These are phyloP conservation scores for Tricholoma saponaceum DNA, from an alignment of 768 basidiomycete genomes.

Conservation along the genomic window DNA sequence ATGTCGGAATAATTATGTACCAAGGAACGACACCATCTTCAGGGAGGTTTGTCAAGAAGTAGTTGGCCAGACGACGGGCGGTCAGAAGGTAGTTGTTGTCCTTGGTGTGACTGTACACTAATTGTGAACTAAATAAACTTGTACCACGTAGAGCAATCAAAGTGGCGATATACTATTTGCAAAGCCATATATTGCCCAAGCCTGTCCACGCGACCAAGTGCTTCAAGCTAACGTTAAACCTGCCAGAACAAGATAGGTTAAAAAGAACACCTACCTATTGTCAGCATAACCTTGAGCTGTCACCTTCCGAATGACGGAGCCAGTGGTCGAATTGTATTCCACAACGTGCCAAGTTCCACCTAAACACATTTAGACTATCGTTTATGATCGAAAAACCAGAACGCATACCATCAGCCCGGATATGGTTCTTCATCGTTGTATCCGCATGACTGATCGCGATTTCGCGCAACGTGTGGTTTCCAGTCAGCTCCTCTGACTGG, in stretches of 20 bases:
- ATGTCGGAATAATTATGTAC: constrained; percentile 26
- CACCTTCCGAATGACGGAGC: constrained; percentile 48
- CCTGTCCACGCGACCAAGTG: constrained; percentile 74
- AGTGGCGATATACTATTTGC: constrained; percentile 50
- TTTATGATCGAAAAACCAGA: not conserved
- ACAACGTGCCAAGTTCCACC: constrained; percentile 59
- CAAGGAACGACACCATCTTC: constrained; percentile 64
- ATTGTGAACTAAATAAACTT: not conserved
- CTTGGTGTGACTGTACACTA: constrained; percentile 59
- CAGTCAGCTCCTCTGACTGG: constrained; percentile 51
- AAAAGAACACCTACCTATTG: constrained; percentile 23
- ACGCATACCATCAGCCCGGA: constrained; percentile 54
- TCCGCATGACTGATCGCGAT: constrained; percentile 65
- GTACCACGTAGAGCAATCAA: not conserved
- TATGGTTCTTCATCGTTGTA: constrained; percentile 63
- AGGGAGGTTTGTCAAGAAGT: constrained; percentile 59
- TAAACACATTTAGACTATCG: constrained; percentile 8
- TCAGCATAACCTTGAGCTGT: constrained; percentile 65
- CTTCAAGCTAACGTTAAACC: constrained; percentile 26
- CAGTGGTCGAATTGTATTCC: constrained; percentile 64
- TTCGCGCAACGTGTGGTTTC: constrained; percentile 51
- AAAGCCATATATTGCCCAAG: constrained; percentile 70
- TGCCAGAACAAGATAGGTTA: not conserved
- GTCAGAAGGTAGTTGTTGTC: constrained; percentile 53
- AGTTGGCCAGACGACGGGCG: constrained; percentile 51